Evolutionary conservation across 2,329 filamentous ascomycete species (phyloP).

Genomic region (Amauroascus niger): DNA sequence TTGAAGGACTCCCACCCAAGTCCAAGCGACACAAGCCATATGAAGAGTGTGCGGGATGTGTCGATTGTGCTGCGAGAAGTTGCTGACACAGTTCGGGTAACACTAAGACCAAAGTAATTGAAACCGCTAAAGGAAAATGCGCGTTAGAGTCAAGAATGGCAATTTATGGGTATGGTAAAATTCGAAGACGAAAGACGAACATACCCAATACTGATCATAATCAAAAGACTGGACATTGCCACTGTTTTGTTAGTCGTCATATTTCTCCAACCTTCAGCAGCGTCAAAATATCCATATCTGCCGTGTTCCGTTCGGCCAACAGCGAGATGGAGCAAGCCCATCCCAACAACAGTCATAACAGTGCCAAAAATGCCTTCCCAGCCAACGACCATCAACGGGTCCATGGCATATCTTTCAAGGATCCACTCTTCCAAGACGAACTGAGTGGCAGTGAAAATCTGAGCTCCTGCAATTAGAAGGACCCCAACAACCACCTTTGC

Average conservation of each 20-base stretch:
- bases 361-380: conserved; percentile 97
- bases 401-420: conserved; percentile 65
- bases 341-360: conserved; percentile 62
- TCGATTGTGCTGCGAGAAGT: conserved; percentile 94
- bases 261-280: conserved; percentile 72
- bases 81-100: conserved; percentile 80
- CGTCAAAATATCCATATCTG: conserved; percentile 77
- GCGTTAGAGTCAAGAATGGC: neutral
- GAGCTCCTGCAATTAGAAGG: conserved; percentile 80
- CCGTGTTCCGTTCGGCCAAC: conserved; percentile 68
- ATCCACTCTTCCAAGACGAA: conserved; percentile 96
- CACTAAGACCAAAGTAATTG: conserved; percentile 95
- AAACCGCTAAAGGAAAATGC: conserved; percentile 56
- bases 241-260: conserved; percentile 63
- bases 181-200: conserved; percentile 24
- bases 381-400: conserved; percentile 82
- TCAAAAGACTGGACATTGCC: conserved; percentile 67
- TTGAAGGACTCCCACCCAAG: conserved; percentile 97
- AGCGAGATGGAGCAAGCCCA: conserved; percentile 67
- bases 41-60: conserved; percentile 93
- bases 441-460: conserved; percentile 93
- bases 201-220: conserved; percentile 97
- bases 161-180: neutral
- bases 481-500: conserved; percentile 70
- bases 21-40: conserved; percentile 89